Percentiles rank a stretch among this genome's conserved stretches.
Evolutionary conservation across 768 basidiomycete species (phyloP).

Genomic region (Psilocybe tampanensis): DNA sequence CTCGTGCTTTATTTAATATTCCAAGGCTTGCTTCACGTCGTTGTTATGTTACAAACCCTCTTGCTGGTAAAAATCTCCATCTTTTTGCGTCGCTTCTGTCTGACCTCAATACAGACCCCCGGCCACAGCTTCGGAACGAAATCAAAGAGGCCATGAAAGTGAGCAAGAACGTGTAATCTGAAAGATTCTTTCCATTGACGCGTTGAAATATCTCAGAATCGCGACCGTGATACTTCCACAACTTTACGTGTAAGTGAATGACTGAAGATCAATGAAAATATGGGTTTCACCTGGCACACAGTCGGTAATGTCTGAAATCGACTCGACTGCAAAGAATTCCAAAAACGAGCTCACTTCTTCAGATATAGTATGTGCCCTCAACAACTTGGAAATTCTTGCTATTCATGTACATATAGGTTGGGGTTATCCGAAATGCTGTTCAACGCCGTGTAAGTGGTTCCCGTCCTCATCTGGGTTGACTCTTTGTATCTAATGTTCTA

Average conservation of each 20-base stretch:
- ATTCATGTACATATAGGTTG: conserved; percentile 20
- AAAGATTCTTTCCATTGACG: neutral
- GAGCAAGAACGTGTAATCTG: conserved; percentile 1
- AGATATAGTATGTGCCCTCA: conserved; percentile 37
- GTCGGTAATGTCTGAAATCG: conserved; percentile 73
- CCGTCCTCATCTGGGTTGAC: no score
- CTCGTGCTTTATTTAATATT: neutral
- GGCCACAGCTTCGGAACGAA: conserved; percentile 49
- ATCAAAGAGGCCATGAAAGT: conserved; percentile 77
- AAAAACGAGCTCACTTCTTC: conserved; percentile 46
- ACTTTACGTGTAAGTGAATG: conserved; percentile 52
- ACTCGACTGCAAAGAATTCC: conserved; percentile 63
- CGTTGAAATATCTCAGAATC: conserved; percentile 40
- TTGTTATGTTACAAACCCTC: neutral
- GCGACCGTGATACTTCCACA: conserved; percentile 56
- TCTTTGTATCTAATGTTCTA: neutral
- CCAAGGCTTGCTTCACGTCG: neutral
- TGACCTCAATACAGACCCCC: conserved; percentile 43
- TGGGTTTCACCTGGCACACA: conserved; percentile 24
- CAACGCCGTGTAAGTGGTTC: conserved; percentile 60
- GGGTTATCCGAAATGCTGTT: conserved; percentile 60
- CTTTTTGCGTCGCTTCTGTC: neutral
- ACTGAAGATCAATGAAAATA: neutral
- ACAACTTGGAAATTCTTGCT: neutral
- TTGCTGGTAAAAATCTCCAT: neutral